phyloP scores from a whole-genome alignment of 495 filamentous ascomycete species.

The Darksidea phi region DNA sequence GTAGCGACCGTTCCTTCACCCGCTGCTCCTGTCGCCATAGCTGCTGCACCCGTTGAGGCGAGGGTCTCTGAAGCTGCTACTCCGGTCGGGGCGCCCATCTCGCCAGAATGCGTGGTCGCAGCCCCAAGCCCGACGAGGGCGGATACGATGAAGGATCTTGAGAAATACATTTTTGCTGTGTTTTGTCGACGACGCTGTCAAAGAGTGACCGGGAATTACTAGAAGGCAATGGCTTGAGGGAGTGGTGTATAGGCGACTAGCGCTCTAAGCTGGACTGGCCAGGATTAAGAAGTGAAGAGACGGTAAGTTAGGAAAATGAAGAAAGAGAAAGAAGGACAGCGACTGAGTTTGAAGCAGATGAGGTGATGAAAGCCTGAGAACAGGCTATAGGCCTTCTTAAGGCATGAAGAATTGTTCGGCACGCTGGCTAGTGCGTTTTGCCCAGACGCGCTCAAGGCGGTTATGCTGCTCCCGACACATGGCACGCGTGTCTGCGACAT shows the following conservation, averaged over 20 bases:
- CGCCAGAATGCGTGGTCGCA: constrained; percentile 17
- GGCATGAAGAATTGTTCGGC: constrained; percentile 31
- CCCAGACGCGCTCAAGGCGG: constrained; percentile 22
- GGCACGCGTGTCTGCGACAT: constrained; percentile 33
- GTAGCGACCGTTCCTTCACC: constrained; percentile 24
- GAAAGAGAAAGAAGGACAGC: constrained; percentile 30
- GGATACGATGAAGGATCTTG: constrained; percentile 24
- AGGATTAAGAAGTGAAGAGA: constrained; percentile 39
- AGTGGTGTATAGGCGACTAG: constrained; percentile 31
- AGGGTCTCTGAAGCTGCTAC: constrained; percentile 3
- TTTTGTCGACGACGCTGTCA: constrained; percentile 11
- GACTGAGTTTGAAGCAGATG: constrained; percentile 24
- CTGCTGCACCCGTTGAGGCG: not conserved
- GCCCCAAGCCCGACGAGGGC: constrained; percentile 25
- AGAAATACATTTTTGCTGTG: constrained; percentile 34
- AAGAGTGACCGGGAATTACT: constrained; percentile 32
- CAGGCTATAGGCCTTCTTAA: constrained; percentile 36
- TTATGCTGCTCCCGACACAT: constrained; percentile 29
- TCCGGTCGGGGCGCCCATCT: not conserved
- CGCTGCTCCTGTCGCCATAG: not conserved
- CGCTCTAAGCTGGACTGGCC: constrained; percentile 39
- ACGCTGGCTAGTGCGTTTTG: constrained; percentile 32
- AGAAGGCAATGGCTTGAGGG: constrained; percentile 8
- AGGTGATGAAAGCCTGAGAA: constrained; percentile 15
- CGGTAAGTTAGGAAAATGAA: constrained; percentile 28